Conservation (phyloP, 352 stramenopile species). For the Salisapilia sapeloensis region DNA sequence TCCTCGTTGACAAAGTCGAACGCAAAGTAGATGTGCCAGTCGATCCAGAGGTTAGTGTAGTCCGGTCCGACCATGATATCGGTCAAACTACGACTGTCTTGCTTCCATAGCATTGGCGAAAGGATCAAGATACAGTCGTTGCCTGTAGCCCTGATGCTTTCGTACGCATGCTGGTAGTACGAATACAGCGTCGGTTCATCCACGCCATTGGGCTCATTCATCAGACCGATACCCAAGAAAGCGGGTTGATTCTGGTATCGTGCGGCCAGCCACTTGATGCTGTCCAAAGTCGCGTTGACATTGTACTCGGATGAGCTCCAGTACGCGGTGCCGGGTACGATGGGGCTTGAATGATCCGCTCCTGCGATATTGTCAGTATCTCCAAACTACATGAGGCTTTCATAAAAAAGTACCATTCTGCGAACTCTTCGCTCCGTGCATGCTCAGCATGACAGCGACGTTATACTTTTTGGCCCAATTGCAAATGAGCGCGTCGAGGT, state of each 20-base stretch:
- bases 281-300: conserved; percentile 14
- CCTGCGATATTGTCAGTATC: conserved; percentile 7
- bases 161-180: conserved; percentile 27
- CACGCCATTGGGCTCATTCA: conserved; percentile 27
- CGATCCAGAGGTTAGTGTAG: conserved; percentile 41
- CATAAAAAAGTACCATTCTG: conserved; percentile 4
- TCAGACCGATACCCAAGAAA: conserved; percentile 29
- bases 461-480: conserved; percentile 23
- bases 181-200: conserved; percentile 6
- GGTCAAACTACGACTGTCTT: conserved; percentile 7
- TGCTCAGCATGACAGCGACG: conserved; percentile 41
- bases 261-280: conserved; percentile 15
- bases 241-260: conserved; percentile 20
- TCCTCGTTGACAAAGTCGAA: conserved; percentile 14
- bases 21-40: conserved; percentile 39
- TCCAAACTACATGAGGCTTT: conserved; percentile 1
- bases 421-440: conserved; percentile 25
- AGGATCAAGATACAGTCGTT: conserved; percentile 28
- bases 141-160: conserved; percentile 10
- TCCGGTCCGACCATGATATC: conserved; percentile 13
- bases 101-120: conserved; percentile 19
- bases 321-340: not conserved
- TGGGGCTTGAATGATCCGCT: conserved; percentile 25
- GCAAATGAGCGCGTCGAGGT: conserved; percentile 23
- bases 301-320: conserved; percentile 14